Conservation (phyloP, 441 rosid genomes). For the Hura crepitans region DNA sequence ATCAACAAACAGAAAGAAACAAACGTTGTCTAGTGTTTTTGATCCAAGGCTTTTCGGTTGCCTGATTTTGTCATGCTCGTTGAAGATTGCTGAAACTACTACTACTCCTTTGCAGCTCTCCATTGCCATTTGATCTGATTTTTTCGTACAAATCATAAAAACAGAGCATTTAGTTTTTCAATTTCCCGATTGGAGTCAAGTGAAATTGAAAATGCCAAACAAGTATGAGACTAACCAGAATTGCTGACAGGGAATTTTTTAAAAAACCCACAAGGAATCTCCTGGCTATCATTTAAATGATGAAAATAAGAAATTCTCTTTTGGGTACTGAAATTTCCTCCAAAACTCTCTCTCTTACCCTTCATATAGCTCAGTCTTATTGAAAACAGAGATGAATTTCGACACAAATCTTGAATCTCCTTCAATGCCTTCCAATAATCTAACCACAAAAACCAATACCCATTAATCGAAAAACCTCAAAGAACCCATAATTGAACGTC, state of each 20-base stretch:
- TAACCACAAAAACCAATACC: conserved; percentile 19
- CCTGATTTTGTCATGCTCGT: conserved; percentile 80
- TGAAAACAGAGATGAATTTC: conserved; percentile 27
- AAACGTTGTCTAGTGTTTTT: conserved; percentile 45
- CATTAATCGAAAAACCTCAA: conserved; percentile 1
- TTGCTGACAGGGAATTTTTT: conserved; percentile 52
- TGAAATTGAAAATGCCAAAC: background rate
- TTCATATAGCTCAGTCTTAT: conserved; percentile 49
- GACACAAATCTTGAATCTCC: conserved; percentile 49
- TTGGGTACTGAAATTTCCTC: conserved; percentile 52
- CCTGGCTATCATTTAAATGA: conserved; percentile 32
- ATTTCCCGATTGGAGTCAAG: background rate
- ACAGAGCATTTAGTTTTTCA: too few relatives aligned
- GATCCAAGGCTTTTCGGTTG: conserved; percentile 80
- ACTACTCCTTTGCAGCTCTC: conserved; percentile 62
- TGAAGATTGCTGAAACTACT: conserved; percentile 84
- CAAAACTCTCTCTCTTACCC: conserved; percentile 45
- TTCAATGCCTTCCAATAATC: conserved; percentile 59
- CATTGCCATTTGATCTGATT: conserved; percentile 71
- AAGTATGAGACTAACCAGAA: conserved; percentile 46
- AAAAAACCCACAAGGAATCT: conserved; percentile 81
- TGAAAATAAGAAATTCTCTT: conserved; percentile 60
- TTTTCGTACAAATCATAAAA: background rate
- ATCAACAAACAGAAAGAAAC: conserved; percentile 90
- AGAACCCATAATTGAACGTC: background rate